Base-by-base conservation (phyloP, 139 green algal species). In the Yamagishiella unicocca region DNA sequence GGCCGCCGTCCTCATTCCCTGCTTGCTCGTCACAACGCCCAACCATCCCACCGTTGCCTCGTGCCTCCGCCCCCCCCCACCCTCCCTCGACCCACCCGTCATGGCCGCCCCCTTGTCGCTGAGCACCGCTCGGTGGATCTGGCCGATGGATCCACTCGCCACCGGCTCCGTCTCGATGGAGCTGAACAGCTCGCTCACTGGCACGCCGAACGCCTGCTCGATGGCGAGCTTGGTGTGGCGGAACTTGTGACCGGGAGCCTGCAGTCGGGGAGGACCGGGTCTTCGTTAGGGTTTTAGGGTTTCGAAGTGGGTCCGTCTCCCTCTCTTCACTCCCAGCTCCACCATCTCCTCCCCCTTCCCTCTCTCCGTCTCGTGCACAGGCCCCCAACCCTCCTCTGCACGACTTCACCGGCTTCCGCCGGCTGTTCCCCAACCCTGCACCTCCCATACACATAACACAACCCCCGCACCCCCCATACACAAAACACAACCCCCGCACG, bases 91-190 rank as follows among this genome's bases (percentile, higher is more conserved):
- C 79, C 29, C 38, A 89, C 90, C 90, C 46, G 89, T 93, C 2
- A 94, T 73, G 31, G 88, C 89, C 0, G 91, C 93, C 0, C 93
- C 96, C 43, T 93, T 90, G 1, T 79, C 84, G 35, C 87, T 94
- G 50, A 99, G 94, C 89, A 43, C 76, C 0, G 94, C 97, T 9
- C 90, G 85, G 92, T 99, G 94, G 33, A 93, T 90, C 89, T 98
- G 96, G 1, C 96, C 98, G 45, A 99, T 99, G 91, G 90, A 97
- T 31, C 98, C 98, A 50, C 89, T 96, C 1, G 98, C 98, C 35
- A 99, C 92, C 14, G 98, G 97, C 42, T 87, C 46, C 35, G 89
- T 61, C 31, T 98, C 96, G 73, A 99, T 97, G 29, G 84, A 91
- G 7, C 92, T 87, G 89, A 99, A 99, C n/a, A 99, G 91, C 37